Evolutionary conservation across 208 protist species (phyloP), one percentile per base, ranked within the genome.

Genomic region (Acanthamoeba lenticulata): DNA sequence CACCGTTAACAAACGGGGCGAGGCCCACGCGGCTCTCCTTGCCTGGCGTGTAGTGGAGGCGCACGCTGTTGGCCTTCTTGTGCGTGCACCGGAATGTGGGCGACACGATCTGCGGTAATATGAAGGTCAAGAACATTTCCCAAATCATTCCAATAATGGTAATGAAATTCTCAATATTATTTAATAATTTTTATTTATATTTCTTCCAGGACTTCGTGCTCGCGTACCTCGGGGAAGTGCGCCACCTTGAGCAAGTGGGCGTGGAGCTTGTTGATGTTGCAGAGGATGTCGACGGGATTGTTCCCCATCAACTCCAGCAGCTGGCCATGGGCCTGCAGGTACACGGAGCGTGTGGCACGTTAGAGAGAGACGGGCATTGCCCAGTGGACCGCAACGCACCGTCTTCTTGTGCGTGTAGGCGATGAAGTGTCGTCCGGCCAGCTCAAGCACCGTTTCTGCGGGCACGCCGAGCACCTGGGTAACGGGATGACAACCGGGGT

Each of bases 231-330:
- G 13, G 77, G 77, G 34, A 88, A 88, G 34, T 88, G 47, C 36
- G 77, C 77, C 40, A 88, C 44, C 29, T 88, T 88, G 77, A 88
- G 44, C 27, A 74, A n/a, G 47, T 88, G 45, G 29, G 38, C 85
- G 57, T 91, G 85, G 3, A 91, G 21, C 38, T 44, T 60, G 57
- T 91, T 91, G 32, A 91, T 91, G 85, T 91, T 91, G 85, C 42
- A 44, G 24, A 91, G 55, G 36, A 91, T 69, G 24, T 91, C 85
- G 57, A 47, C n/a, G 21, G 42, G 42, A 36, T 38, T 91, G 32
- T 91, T 91, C n/a, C 85, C 85, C 52, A 69, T 47, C 45, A 91
- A 27, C 38, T 62, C 42, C 34, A 91, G 55, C 85, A 91, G 55
- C 36, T 91, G 32, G 85, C 85, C 55, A 27, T 91, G 42, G 85